Percentiles rank a stretch among this genome's conserved stretches.
Conservation (phyloP, 441 rosid species). For the Jatropha multifida region DNA sequence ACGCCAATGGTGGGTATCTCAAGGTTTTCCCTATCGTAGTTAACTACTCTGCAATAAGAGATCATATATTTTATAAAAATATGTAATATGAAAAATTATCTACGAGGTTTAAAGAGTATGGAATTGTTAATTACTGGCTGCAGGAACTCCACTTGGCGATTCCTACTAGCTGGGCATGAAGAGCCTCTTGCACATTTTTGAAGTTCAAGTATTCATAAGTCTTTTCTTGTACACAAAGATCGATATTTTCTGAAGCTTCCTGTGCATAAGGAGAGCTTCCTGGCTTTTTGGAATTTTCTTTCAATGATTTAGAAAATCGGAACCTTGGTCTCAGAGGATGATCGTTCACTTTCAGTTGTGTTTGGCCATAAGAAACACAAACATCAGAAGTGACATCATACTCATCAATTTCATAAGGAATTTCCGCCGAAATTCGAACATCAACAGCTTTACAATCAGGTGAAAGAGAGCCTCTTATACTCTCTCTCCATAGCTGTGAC, state of each 20-base stretch:
- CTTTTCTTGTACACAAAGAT: slow-evolving; percentile 43
- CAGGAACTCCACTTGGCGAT: slow-evolving; percentile 40
- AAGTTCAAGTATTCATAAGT: slow-evolving; percentile 38
- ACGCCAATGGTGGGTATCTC: slow-evolving; percentile 44
- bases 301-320: neutral
- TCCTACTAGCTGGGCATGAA: slow-evolving; percentile 51
- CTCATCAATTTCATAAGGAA: slow-evolving; percentile 22
- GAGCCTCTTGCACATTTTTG: slow-evolving; percentile 50
- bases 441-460: slow-evolving; percentile 31
- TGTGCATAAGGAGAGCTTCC: neutral
- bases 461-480: slow-evolving; percentile 16
- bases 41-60: slow-evolving; percentile 27
- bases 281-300: neutral
- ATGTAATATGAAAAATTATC: neutral
- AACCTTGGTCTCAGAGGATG: slow-evolving; percentile 1
- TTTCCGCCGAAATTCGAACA: slow-evolving; percentile 24
- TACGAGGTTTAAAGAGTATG: neutral
- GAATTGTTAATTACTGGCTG: slow-evolving; percentile 34
- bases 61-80: neutral
- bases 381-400: slow-evolving; percentile 45
- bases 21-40: slow-evolving; percentile 32
- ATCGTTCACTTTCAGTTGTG: slow-evolving; percentile 20
- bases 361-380: slow-evolving; percentile 28
- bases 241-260: slow-evolving; percentile 35
- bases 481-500: slow-evolving; percentile 31